These are phyloP conservation scores for Puccinia triticina DNA, from an alignment of 1,284 basidiomycete species.

Conservation along the genomic window DNA sequence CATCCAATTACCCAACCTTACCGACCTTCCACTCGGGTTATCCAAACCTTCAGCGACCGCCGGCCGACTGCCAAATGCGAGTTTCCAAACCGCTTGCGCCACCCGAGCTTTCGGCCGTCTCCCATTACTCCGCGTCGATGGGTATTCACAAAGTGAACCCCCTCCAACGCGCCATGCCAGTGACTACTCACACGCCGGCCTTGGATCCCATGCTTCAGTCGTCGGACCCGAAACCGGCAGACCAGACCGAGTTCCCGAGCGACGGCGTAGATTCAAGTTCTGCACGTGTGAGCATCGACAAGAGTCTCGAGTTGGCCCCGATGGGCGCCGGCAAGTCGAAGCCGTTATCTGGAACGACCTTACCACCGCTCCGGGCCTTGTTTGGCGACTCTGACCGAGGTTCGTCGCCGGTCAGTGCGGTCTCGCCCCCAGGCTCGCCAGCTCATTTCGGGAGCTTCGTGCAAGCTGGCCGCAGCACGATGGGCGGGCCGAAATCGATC, in stretches of 20 bases:
- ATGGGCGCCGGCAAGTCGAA: constrained; percentile 4
- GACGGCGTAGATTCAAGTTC: background rate
- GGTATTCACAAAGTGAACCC: constrained; percentile 36
- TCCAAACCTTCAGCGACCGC: background rate
- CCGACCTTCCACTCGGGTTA: constrained; percentile 16
- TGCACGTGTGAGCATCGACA: background rate
- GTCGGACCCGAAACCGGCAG: background rate
- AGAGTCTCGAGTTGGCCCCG: constrained; percentile 42
- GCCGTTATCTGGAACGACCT: constrained; percentile 18
- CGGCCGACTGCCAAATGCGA: constrained; percentile 31
- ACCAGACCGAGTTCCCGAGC: background rate
- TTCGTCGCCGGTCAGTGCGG: background rate
- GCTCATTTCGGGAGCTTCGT: background rate
- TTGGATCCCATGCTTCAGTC: background rate
- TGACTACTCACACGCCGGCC: background rate
- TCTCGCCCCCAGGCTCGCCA: constrained; percentile 23
- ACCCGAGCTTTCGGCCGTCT: constrained; percentile 21
- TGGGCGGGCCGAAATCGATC: background rate
- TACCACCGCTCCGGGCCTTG: constrained; percentile 39
- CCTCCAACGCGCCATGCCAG: constrained; percentile 26
- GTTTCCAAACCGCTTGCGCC: constrained; percentile 41
- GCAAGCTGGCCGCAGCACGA: background rate
- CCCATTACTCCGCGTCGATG: constrained; percentile 18
- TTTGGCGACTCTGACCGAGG: constrained; percentile 32
- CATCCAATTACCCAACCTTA: constrained; percentile 33